Conservation (phyloP, 2,329 filamentous ascomycete species). For the Byssothecium circinans region DNA sequence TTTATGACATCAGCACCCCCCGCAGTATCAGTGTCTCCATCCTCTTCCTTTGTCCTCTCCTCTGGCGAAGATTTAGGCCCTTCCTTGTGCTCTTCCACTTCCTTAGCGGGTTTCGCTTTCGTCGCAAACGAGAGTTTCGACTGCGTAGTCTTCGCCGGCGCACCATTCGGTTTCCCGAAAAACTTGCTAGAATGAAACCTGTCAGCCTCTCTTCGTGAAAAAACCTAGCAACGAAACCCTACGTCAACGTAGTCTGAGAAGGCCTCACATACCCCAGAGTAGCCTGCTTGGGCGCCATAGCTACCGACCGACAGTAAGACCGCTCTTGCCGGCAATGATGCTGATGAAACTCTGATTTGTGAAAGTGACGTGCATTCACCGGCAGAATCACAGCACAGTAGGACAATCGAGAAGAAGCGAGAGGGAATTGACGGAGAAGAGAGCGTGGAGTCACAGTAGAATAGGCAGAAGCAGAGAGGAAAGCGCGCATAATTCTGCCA, state of each 20-base stretch:
- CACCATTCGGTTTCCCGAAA: conserved; percentile 69
- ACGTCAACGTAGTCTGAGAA: conserved; percentile 74
- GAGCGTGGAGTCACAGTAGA: neutral
- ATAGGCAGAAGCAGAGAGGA: conserved; percentile 30
- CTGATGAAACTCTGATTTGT: no score
- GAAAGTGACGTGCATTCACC: no score
- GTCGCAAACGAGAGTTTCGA: conserved; percentile 77
- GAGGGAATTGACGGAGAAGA: neutral
- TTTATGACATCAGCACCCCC: conserved; percentile 18
- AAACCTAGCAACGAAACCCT: conserved; percentile 35
- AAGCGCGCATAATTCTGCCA: conserved; percentile 35
- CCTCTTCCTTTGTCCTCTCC: conserved; percentile 10
- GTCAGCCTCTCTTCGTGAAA: conserved; percentile 12
- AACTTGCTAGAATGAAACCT: conserved; percentile 67
- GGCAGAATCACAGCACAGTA: neutral
- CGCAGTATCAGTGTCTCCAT: conserved; percentile 17
- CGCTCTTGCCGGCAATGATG: conserved; percentile 7
- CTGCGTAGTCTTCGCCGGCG: conserved; percentile 68
- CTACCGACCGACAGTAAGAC: conserved; percentile 15
- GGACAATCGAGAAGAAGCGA: neutral
- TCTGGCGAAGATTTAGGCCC: conserved; percentile 20
- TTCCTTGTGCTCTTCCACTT: conserved; percentile 25
- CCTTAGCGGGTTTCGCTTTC: conserved; percentile 47
- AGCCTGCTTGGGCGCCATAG: conserved; percentile 67
- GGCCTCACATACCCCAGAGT: conserved; percentile 85